Conservation (phyloP, 2,329 filamentous ascomycete species). For the Nemania diffusa region DNA sequence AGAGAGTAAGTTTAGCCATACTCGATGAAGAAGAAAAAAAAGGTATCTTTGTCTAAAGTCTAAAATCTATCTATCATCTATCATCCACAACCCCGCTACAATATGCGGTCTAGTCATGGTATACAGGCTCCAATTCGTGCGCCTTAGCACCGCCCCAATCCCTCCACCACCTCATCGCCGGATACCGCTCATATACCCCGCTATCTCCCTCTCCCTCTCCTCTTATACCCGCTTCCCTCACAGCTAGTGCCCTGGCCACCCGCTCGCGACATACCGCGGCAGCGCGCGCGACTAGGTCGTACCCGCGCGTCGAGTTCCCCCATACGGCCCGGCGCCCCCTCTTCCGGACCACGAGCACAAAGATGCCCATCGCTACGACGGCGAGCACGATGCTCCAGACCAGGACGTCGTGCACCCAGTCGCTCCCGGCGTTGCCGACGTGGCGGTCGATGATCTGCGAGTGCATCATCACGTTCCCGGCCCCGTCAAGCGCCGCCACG, state of each 20-base stretch:
- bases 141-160: constrained; percentile 30
- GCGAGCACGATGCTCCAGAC: not conserved
- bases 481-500: constrained; percentile 28
- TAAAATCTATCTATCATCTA: constrained; percentile 19
- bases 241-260: not conserved
- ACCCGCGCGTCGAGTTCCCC: constrained; percentile 21
- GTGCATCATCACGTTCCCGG: constrained; percentile 29
- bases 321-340: constrained; percentile 22
- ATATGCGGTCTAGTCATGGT: constrained; percentile 19
- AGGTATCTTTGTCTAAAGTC: not conserved
- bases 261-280: constrained; percentile 1
- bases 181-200: not conserved
- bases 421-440: constrained; percentile 22
- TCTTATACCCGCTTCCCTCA: not conserved
- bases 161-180: constrained; percentile 20
- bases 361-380: not conserved
- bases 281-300: constrained; percentile 6
- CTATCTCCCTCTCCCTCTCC: not conserved
- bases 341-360: constrained; percentile 23
- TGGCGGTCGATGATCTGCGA: constrained; percentile 30
- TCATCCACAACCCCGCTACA: not conserved
- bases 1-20: too few relatives aligned
- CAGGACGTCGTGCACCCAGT: constrained; percentile 15
- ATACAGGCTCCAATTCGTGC: constrained; percentile 35
- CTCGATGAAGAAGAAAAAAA: too few relatives aligned